phyloP scores from a whole-genome alignment of 441 rosid species.

The Capsella rubella region DNA sequence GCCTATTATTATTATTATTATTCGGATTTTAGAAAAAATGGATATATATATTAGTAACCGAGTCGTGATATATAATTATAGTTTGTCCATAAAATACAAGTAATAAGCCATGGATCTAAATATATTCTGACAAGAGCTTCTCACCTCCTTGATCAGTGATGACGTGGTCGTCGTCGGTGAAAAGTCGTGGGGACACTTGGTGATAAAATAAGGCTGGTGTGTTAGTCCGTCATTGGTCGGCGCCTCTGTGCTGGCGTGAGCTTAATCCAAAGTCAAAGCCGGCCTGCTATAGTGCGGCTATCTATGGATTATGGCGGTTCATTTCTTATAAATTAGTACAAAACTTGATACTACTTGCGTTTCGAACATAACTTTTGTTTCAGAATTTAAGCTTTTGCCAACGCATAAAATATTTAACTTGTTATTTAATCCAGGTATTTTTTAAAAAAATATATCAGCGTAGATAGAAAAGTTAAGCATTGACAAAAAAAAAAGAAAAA shows the following conservation, averaged over 20 bases:
- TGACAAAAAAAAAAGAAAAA: not conserved
- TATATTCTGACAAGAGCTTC: constrained; percentile 20
- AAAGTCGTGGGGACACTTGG: constrained; percentile 36
- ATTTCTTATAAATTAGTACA: not conserved
- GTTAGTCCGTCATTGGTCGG: constrained; percentile 39
- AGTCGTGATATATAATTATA: constrained; percentile 6
- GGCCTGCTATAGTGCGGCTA: not conserved
- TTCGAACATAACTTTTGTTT: no score
- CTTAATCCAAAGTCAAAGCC: constrained; percentile 35
- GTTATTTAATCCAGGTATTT: not conserved
- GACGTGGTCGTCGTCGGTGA: constrained; percentile 33
- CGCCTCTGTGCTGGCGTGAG: constrained; percentile 29
- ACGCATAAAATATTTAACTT: no score
- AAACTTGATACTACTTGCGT: no score
- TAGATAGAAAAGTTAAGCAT: not conserved
- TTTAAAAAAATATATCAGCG: not conserved
- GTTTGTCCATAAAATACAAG: no score
- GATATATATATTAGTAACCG: not conserved
- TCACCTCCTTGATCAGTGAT: constrained; percentile 14
- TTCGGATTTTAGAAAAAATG: not conserved
- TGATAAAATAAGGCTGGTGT: constrained; percentile 10
- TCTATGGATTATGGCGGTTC: constrained; percentile 13
- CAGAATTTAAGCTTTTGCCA: no score
- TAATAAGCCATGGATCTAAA: constrained; percentile 11
- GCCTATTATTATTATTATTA: constrained; percentile 4